Base-by-base conservation (phyloP, 106 monocot species). In the Platanthera guangdongensis region DNA sequence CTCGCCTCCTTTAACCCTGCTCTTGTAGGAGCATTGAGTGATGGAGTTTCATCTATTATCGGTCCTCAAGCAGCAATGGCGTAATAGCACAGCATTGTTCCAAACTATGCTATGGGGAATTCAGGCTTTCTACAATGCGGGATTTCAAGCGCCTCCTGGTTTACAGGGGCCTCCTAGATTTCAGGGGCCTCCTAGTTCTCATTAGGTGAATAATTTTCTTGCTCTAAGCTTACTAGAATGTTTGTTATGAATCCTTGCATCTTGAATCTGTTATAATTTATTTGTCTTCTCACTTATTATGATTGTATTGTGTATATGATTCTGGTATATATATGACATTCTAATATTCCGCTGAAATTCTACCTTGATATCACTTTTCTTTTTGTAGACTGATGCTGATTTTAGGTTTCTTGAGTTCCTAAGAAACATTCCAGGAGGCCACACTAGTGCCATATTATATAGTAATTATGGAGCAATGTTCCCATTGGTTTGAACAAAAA, bases 1-100 rank as follows among this genome's bases (percentile, higher is more conserved):
- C 78, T 96, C 76, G 95, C 92, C 7, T 83, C 87, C 0, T 39
- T 95, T 73, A 92, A 90, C 45, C 95, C 90, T 13, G 90, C 92
- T 21, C 59, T 92, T 32, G 85, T 88, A 4, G 95, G 92, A 8
- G 90, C 92, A 16, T 78, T 86, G 51, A 71, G 85, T 64, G 77
- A 74, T 30, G 90, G 81, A 4, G 83, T 54, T 57, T 7, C 84
- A 73, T 22, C 71, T 59, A 18, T 49, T 69, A 78, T 78, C 19
- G 63, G 79, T 46, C 57, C 75, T 13, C 70, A 68, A 9, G 52
- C 75, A 13, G 75, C 73, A 32, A 53, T 51, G 39, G 50, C 39
- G 25, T 75, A 75, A 22, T 53, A 76, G 8, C 87, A 83, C 73
- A 83, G 81, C 5, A 1, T n/a, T 64, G 64, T 64, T 10, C 7